Conservation (phyloP, 1,139 yeast genomes). For the Candida tropicalis region DNA sequence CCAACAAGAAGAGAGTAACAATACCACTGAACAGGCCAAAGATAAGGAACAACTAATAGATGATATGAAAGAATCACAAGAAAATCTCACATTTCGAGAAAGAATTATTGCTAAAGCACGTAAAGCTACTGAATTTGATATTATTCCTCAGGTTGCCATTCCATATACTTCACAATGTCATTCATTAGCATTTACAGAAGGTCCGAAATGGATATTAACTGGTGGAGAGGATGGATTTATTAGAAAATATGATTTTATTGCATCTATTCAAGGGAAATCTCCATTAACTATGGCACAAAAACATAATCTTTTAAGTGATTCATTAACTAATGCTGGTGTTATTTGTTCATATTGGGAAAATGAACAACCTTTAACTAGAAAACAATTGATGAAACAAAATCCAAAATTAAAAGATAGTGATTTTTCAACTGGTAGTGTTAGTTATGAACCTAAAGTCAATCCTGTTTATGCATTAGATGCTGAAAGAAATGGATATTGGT, state of each 20-base stretch:
- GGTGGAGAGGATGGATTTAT: conserved; percentile 98
- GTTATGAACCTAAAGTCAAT: conserved; percentile 68
- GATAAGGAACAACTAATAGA: conserved; percentile 5
- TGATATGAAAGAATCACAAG: conserved; percentile 7
- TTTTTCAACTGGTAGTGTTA: conserved; percentile 40
- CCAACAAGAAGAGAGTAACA: conserved; percentile 1
- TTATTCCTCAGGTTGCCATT: conserved; percentile 70
- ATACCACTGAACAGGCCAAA: conserved; percentile 5
- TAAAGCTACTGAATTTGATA: conserved; percentile 54
- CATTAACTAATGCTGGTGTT: conserved; percentile 83
- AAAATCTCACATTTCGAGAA: conserved; percentile 31
- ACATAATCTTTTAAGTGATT: conserved; percentile 70
- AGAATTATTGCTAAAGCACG: conserved; percentile 45
- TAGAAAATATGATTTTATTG: conserved; percentile 82
- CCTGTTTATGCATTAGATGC: conserved; percentile 90
- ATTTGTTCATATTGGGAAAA: conserved; percentile 91
- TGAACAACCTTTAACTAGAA: conserved; percentile 71
- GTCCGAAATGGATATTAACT: conserved; percentile 85
- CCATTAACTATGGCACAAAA: conserved; percentile 90
- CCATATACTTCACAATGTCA: conserved; percentile 75
- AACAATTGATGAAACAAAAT: conserved; percentile 40
- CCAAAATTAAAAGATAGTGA: conserved; percentile 49
- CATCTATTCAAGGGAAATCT: conserved; percentile 85
- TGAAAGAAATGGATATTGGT: conserved; percentile 82
- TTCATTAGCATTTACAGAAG: conserved; percentile 75